Evolutionary conservation across 2,329 filamentous ascomycete genomes (phyloP).

Genomic region (Calonectria henricotiae): DNA sequence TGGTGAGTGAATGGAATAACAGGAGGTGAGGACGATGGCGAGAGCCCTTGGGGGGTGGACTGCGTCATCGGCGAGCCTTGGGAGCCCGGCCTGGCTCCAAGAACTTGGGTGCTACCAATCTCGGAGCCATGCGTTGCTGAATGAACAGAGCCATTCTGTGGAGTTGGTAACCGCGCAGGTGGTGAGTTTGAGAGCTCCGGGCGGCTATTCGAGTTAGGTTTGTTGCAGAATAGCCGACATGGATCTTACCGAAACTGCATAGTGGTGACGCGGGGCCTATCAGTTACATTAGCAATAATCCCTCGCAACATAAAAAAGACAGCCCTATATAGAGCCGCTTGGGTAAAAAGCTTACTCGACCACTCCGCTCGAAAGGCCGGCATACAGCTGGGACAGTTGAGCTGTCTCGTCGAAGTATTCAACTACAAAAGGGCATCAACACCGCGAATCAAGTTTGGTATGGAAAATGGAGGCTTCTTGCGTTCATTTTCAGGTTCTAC

Average conservation of each 20-base stretch:
- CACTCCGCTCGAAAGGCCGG: neutral
- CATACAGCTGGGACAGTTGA: conserved; percentile 34
- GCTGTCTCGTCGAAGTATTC: conserved; percentile 38
- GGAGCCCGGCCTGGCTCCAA: conserved; percentile 27
- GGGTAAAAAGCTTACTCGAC: conserved; percentile 23
- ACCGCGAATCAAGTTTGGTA: neutral
- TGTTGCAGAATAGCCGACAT: neutral
- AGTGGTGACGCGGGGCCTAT: conserved; percentile 8
- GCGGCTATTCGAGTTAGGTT: conserved; percentile 18
- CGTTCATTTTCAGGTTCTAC: conserved; percentile 27
- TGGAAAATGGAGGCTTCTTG: neutral
- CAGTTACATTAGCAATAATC: neutral
- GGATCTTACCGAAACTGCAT: conserved; percentile 24
- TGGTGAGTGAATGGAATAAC: conserved; percentile 33
- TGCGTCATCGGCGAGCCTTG: conserved; percentile 33
- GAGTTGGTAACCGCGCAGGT: conserved; percentile 13
- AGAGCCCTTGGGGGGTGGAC: conserved; percentile 33
- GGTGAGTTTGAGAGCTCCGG: conserved; percentile 23
- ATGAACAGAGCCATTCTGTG: neutral
- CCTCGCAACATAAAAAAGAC: neutral
- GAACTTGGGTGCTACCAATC: conserved; percentile 24
- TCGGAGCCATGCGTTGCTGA: conserved; percentile 2
- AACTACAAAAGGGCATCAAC: conserved; percentile 14
- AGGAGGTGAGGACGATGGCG: conserved; percentile 26
- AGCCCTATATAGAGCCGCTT: neutral